These are phyloP conservation scores for Chenopodium album DNA, from an alignment of 148 eudicot genomes.

Conservation along the genomic window DNA sequence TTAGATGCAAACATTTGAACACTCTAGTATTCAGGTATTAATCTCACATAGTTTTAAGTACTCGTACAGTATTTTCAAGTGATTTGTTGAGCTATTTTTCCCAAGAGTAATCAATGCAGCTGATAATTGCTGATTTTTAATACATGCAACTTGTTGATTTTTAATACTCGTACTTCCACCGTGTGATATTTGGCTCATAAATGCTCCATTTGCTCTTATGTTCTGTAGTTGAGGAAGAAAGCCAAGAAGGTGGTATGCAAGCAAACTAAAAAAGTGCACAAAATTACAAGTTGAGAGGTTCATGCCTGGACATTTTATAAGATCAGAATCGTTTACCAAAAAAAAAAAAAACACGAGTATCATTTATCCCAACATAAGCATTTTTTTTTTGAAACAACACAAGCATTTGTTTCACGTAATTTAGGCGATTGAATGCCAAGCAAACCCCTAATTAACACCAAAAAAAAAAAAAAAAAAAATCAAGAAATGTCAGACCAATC, in stretches of 20 bases:
- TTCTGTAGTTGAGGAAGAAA: conserved; percentile 52
- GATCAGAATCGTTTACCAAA: too few species aligned
- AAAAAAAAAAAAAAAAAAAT: too few species aligned
- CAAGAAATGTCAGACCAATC: too few species aligned
- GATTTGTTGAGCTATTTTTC: background rate
- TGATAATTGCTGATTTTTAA: too few species aligned
- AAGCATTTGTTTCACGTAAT: too few species aligned
- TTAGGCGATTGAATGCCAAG: too few species aligned
- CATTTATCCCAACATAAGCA: too few species aligned
- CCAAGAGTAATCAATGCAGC: background rate
- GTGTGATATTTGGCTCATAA: background rate
- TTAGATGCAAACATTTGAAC: background rate
- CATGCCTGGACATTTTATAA: too few species aligned
- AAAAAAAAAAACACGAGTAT: too few species aligned
- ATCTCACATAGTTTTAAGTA: background rate
- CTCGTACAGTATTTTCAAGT: background rate
- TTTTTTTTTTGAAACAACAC: too few species aligned
- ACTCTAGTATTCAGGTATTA: background rate
- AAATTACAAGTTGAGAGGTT: background rate
- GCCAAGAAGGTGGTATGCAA: conserved; percentile 59
- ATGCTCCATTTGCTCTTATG: background rate
- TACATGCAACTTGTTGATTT: too few species aligned
- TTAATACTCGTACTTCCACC: background rate
- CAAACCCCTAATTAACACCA: too few species aligned
- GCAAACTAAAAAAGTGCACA: conserved; percentile 50